Conservation (phyloP, 2,329 filamentous ascomycete species). For the Talaromyces sp. region DNA sequence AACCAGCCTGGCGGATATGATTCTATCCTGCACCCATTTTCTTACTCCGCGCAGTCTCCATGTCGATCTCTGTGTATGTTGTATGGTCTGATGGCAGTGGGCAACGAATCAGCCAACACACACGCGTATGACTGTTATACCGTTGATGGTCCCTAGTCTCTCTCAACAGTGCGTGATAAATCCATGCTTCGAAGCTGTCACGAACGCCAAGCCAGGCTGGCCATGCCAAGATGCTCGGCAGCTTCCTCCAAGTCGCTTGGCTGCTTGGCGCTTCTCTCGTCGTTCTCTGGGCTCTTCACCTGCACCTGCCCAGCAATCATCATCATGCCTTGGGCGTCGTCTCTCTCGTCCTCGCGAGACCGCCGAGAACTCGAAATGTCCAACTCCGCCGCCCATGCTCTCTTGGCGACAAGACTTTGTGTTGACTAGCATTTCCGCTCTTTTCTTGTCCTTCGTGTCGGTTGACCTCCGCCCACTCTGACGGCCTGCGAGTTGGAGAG, state of each 20-base stretch:
- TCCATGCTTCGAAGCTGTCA: no score
- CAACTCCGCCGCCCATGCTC: slow-evolving; percentile 6
- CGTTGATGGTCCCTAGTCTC: no score
- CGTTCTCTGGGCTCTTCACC: not conserved
- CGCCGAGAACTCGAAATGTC: slow-evolving; percentile 5
- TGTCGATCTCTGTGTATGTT: no score
- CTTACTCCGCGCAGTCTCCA: no score
- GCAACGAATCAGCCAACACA: no score
- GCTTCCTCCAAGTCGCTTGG: slow-evolving; percentile 5
- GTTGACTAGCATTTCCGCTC: slow-evolving; percentile 1
- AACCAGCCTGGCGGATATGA: not conserved
- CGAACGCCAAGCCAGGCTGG: not conserved
- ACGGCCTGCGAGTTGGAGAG: not conserved
- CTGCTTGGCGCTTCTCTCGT: slow-evolving; percentile 2
- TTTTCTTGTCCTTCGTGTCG: not conserved
- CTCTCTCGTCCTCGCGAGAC: slow-evolving; percentile 1
- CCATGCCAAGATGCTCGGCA: slow-evolving; percentile 14
- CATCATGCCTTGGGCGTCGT: not conserved
- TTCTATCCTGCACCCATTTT: not conserved
- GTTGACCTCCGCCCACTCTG: not conserved
- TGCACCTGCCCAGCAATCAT: not conserved
- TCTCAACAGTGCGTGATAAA: no score
- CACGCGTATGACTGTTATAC: no score
- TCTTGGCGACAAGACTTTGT: slow-evolving; percentile 6
- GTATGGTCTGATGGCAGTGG: no score